phyloP scores from a whole-genome alignment of 768 basidiomycete species.

The Termitomyces sp. region DNA sequence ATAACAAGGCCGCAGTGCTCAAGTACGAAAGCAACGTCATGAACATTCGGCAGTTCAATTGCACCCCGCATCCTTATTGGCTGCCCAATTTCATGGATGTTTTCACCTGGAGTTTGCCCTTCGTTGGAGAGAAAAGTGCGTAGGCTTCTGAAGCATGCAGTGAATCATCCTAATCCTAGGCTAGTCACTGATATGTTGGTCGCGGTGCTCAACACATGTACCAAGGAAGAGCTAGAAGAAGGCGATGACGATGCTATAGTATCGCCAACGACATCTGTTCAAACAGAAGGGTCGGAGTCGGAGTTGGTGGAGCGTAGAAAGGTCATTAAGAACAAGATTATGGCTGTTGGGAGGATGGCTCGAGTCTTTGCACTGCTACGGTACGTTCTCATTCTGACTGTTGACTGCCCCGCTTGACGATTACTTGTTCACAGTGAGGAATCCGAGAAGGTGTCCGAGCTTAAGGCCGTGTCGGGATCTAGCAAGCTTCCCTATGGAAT shows the following conservation, averaged over 20 bases:
- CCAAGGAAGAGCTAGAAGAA: slow-evolving; percentile 94
- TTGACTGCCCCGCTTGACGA: background rate
- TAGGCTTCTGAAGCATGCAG: slow-evolving; percentile 12
- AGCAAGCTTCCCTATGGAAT: slow-evolving; percentile 77
- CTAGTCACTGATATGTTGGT: slow-evolving; percentile 98
- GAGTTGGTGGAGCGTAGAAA: slow-evolving; percentile 75
- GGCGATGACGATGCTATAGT: slow-evolving; percentile 54
- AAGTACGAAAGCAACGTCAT: slow-evolving; percentile 99
- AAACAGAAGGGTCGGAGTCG: slow-evolving; percentile 30
- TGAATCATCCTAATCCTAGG: background rate
- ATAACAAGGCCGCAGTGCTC: slow-evolving; percentile 98
- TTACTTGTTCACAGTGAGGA: slow-evolving; percentile 69
- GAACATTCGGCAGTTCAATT: slow-evolving; percentile 98
- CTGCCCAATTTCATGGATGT: slow-evolving; percentile 99
- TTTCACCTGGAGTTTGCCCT: slow-evolving; percentile 98
- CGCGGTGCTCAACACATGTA: slow-evolving; percentile 92
- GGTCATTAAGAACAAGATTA: slow-evolving; percentile 97
- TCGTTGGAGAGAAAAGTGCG: slow-evolving; percentile 96
- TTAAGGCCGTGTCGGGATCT: slow-evolving; percentile 86
- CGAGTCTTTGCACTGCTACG: slow-evolving; percentile 94
- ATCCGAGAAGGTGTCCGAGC: slow-evolving; percentile 94
- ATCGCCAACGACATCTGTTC: slow-evolving; percentile 38
- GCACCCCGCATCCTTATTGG: slow-evolving; percentile 96
- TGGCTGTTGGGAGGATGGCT: slow-evolving; percentile 96
- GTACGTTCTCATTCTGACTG: slow-evolving; percentile 42